Percentiles rank a stretch among this genome's conserved stretches.
phyloP scores from a whole-genome alignment of 257 asterid species.

The Solanum sitiens region DNA sequence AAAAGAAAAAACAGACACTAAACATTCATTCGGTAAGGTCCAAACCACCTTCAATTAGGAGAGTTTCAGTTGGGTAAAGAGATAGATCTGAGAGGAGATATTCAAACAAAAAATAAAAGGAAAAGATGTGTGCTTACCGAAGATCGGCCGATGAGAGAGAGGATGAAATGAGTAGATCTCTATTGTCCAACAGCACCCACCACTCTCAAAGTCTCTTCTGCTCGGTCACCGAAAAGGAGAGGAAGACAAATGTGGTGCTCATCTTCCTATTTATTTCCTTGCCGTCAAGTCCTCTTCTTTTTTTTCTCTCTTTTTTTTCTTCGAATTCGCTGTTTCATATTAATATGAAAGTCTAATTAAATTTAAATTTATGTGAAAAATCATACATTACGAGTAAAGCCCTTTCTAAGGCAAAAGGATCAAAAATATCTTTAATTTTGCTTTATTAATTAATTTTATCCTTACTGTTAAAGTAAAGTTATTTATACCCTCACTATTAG shows the following conservation, averaged over 20 bases:
- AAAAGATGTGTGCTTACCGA: neutral
- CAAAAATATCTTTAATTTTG: too few species aligned
- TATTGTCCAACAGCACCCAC: neutral
- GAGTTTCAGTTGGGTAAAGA: neutral
- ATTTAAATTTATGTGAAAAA: too few species aligned
- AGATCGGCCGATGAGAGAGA: neutral
- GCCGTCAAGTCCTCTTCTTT: too few species aligned
- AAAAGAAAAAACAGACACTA: neutral
- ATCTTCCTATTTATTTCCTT: neutral
- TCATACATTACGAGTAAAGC: too few species aligned
- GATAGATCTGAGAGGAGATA: neutral
- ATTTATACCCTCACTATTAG: too few species aligned
- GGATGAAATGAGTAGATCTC: neutral
- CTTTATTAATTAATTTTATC: too few species aligned
- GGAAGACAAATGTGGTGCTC: neutral
- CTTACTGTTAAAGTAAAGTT: too few species aligned
- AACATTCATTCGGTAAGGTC: neutral
- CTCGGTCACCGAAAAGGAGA: neutral
- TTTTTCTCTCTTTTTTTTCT: too few species aligned
- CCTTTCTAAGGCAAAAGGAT: too few species aligned
- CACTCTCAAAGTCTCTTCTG: neutral
- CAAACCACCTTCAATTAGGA: neutral
- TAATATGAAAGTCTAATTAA: too few species aligned
- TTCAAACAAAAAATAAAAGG: neutral
- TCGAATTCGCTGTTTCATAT: rapidly evolving